Percentiles rank a stretch among this genome's conserved stretches.
Conservation (phyloP, 805 yeast species). For the Lachancea fermentati region DNA sequence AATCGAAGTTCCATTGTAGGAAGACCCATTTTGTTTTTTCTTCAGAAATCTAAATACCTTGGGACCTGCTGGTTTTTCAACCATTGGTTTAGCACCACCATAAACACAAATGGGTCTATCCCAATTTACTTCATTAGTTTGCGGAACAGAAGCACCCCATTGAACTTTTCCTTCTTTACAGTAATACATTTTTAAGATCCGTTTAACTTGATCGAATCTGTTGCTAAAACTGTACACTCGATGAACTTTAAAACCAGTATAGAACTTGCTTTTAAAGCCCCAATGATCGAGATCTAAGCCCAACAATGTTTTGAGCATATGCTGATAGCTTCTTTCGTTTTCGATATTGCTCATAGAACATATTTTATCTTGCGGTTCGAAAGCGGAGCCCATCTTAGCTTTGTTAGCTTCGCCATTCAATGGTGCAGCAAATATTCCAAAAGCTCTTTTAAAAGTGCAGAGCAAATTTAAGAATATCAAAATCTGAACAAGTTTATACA, state of each 20-base stretch:
- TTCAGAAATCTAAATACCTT: not conserved
- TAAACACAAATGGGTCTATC: constrained; percentile 39
- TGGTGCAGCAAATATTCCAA: not conserved
- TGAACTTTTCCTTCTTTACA: constrained; percentile 47
- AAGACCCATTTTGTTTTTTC: not conserved
- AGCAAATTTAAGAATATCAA: not conserved
- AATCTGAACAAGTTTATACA: not conserved
- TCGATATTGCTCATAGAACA: constrained; percentile 19
- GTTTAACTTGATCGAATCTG: constrained; percentile 35
- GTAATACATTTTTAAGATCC: constrained; percentile 42
- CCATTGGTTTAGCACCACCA: not conserved
- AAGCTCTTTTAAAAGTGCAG: not conserved
- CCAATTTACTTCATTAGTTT: constrained; percentile 46
- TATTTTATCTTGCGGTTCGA: constrained; percentile 18
- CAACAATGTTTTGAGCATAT: constrained; percentile 13
- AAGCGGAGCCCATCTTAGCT: constrained; percentile 3
- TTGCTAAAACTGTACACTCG: constrained; percentile 42
- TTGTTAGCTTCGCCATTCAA: not conserved
- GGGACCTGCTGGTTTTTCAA: not conserved
- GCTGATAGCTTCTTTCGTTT: constrained; percentile 14
- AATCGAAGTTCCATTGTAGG: not conserved
- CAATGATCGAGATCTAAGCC: constrained; percentile 25
- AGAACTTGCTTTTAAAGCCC: constrained; percentile 32
- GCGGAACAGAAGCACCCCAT: constrained; percentile 23
- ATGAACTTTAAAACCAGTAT: constrained; percentile 52